Evolutionary conservation across 2,329 filamentous ascomycete species (phyloP).

Genomic region (Cadophora luteo-olivacea): DNA sequence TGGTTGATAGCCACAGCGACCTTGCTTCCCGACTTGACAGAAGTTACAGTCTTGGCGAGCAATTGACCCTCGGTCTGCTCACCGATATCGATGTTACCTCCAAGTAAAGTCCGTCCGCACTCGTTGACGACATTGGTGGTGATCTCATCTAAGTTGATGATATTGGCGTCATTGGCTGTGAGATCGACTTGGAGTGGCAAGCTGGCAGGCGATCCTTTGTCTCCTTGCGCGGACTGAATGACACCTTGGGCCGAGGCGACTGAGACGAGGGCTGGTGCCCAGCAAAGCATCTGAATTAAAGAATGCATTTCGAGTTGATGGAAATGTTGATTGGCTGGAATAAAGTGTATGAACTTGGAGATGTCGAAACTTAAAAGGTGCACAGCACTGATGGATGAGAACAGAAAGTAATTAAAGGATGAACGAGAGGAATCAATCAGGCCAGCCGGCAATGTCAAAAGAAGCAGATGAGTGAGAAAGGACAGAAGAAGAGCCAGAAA

Average conservation of each 20-base stretch:
- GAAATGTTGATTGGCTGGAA: not conserved
- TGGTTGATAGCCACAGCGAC: constrained; percentile 51
- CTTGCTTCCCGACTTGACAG: constrained; percentile 16
- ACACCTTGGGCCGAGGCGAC: constrained; percentile 53
- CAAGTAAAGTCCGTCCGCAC: constrained; percentile 66
- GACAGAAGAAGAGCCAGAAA: not conserved
- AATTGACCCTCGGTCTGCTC: constrained; percentile 61
- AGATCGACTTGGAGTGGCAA: constrained; percentile 21
- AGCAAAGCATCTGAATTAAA: constrained; percentile 36
- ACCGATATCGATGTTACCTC: constrained; percentile 67
- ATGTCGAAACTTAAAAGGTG: constrained; percentile 13
- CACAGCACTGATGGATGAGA: constrained; percentile 21
- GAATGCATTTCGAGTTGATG: constrained; percentile 50
- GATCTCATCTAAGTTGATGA: constrained; percentile 65
- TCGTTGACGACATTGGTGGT: constrained; percentile 59
- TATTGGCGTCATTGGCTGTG: constrained; percentile 60
- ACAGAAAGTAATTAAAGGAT: not conserved
- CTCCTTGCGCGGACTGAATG: constrained; percentile 61
- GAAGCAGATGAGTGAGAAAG: constrained; percentile 16
- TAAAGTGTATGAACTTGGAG: not conserved
- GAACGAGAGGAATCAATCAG: constrained; percentile 15
- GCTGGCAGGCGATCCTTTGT: constrained; percentile 53
- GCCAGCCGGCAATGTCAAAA: constrained; percentile 13
- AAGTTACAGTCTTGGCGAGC: constrained; percentile 53
- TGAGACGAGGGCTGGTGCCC: constrained; percentile 45